phyloP scores from a whole-genome alignment of 2,329 filamentous ascomycete genomes.

The Dactylellina drechsleri region DNA sequence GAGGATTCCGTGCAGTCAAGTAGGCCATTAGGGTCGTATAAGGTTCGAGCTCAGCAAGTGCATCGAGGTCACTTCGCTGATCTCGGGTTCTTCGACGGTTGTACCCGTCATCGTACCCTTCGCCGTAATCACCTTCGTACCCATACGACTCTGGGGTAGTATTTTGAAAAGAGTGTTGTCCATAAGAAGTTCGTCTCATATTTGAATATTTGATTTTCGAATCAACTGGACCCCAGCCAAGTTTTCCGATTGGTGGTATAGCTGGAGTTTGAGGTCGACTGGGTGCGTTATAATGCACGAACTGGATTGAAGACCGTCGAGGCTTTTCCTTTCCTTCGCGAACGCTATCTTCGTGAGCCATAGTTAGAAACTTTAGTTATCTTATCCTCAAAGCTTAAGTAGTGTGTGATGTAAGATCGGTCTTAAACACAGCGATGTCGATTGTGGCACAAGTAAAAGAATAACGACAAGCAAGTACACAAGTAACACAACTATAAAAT shows the following conservation, averaged over 20 bases:
- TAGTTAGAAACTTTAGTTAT: constrained; percentile 26
- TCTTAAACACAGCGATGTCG: too few species aligned
- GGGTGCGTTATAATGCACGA: constrained; percentile 52
- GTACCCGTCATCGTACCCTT: constrained; percentile 39
- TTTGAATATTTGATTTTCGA: constrained; percentile 54
- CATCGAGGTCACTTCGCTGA: constrained; percentile 46
- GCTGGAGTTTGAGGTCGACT: constrained; percentile 51
- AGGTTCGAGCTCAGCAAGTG: constrained; percentile 46
- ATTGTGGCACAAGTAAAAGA: neutral
- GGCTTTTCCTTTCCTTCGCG: constrained; percentile 48
- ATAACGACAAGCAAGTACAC: neutral
- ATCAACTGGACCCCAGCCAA: constrained; percentile 52
- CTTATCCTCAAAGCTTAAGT: too few species aligned
- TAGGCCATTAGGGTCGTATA: constrained; percentile 42
- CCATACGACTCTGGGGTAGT: constrained; percentile 52
- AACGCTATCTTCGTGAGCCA: constrained; percentile 40
- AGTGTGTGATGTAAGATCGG: too few species aligned
- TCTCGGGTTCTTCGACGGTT: constrained; percentile 33
- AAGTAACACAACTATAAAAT: constrained; percentile 5
- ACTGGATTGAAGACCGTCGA: constrained; percentile 49
- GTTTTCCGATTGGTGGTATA: constrained; percentile 52
- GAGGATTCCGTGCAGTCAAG: constrained; percentile 45
- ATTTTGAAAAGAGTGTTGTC: constrained; percentile 51
- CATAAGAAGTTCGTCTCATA: constrained; percentile 48
- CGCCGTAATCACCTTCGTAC: constrained; percentile 34